Percentiles rank a stretch among this genome's conserved stretches.
These are phyloP conservation scores for Lactarius hatsudake DNA, from an alignment of 768 basidiomycete genomes.

Conservation along the genomic window DNA sequence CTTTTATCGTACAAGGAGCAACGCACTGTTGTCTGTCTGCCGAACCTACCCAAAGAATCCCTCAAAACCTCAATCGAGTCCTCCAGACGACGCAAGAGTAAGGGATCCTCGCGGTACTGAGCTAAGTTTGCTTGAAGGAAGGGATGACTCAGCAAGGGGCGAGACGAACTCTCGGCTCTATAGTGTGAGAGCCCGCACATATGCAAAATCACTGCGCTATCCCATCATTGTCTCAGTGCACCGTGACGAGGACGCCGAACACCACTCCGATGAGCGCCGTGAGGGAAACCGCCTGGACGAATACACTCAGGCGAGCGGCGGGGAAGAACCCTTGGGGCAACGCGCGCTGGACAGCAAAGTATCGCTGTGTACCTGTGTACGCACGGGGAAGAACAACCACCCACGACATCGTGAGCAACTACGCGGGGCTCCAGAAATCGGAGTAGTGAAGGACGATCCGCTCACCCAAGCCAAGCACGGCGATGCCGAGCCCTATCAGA, in stretches of 20 bases:
- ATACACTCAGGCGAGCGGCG: constrained; percentile 38
- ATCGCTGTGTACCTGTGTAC: constrained; percentile 36
- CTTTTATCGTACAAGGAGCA: not conserved
- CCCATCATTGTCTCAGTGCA: not conserved
- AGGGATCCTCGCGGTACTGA: not conserved
- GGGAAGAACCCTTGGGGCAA: constrained; percentile 42
- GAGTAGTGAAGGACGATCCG: not conserved
- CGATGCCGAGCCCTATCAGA: constrained; percentile 38
- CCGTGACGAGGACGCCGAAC: constrained; percentile 38
- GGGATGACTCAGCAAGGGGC: not conserved
- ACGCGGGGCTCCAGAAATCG: not conserved
- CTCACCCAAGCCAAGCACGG: constrained; percentile 37
- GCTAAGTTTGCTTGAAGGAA: not conserved
- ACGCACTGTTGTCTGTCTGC: not conserved
- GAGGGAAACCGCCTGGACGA: constrained; percentile 35
- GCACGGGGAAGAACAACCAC: not conserved
- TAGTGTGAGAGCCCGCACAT: not conserved
- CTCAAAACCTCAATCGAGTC: not conserved
- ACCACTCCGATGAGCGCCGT: constrained; percentile 35
- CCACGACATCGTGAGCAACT: not conserved
- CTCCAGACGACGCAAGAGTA: not conserved
- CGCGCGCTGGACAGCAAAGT: constrained; percentile 41
- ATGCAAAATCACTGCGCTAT: not conserved
- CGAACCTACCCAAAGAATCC: not conserved
- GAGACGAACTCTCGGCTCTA: not conserved